Evolutionary conservation across 2,329 filamentous ascomycete species (phyloP), one percentile per base, ranked within the genome.

Genomic region (Paraphaeosphaeria minitans): DNA sequence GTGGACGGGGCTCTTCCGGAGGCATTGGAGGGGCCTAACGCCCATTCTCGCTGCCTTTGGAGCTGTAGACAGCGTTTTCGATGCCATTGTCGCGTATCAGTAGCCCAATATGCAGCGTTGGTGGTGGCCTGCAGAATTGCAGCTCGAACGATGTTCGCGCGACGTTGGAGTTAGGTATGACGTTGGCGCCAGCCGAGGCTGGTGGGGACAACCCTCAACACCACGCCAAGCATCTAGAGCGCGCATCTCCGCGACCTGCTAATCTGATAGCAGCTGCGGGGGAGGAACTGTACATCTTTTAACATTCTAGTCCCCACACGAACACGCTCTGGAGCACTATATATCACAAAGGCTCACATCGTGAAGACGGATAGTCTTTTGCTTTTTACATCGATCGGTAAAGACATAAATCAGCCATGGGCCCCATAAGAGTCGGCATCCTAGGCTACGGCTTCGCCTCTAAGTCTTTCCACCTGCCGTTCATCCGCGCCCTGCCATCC

Each of bases 121-220:
- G 52, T 46, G 43, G 37, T 46, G 57, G 52, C 29, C 56, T 43
- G 48, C 42, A 56, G 33, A 42, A 55, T 55, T 55, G n/a, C 53
- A 47, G 46, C 33, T 57, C 37, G 48, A 47, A 41, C 19, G 51
- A 59, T 35, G 60, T 50, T 58, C 61, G 29, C 13, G 46, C 39
- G 49, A 59, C 53, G 37, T 49, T 35, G 57, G 57, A 71, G 68
- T 68, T 71, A 71, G 68, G 68, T 71, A 70, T 39, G 37, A 39
- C 37, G 14, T 39, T 39, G 16, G 7, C 37, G n/a, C 37, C 16
- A 8, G 37, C 37, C 37, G 37, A 39, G 37, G 37, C 19, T 8
- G 37, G 37, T 39, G 14, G 37, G 14, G 37, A n/a, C 37, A 16
- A 39, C n/a, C 16, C 16, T 39, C 37, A 39, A 39, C 37, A 39